Conservation (phyloP, 345 rosid species). For the Euphorbia lathyris region DNA sequence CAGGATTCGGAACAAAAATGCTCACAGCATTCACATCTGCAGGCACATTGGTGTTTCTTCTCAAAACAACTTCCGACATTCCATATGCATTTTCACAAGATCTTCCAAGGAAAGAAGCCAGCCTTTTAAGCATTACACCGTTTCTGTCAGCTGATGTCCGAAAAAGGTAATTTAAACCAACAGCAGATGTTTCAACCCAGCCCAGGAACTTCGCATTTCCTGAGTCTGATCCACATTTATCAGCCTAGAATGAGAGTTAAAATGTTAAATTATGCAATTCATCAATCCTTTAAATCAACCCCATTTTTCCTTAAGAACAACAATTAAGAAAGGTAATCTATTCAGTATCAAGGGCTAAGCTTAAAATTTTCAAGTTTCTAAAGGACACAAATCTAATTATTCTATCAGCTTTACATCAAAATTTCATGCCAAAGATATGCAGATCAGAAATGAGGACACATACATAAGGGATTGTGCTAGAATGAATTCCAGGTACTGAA, state of each 20-base stretch:
- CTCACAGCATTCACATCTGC: conserved; percentile 82
- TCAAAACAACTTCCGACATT: conserved; percentile 66
- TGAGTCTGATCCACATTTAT: conserved; percentile 24
- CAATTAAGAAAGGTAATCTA: background rate
- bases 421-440: background rate
- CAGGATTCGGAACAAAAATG: conserved; percentile 63
- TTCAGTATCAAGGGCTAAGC: background rate
- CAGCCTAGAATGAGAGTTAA: conserved; percentile 28
- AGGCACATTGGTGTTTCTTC: conserved; percentile 64
- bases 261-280: background rate
- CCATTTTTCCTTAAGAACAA: background rate
- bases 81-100: conserved; percentile 47
- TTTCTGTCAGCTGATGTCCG: conserved; percentile 51
- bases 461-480: conserved; percentile 39
- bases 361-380: conserved; percentile 1
- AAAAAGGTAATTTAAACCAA: conserved; percentile 82
- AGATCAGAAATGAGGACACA: conserved; percentile 26
- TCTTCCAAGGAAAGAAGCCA: conserved; percentile 63
- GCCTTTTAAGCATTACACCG: conserved; percentile 62
- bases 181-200: conserved; percentile 73
- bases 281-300: conserved; percentile 8
- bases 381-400: background rate
- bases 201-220: conserved; percentile 44
- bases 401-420: background rate
- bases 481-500: conserved; percentile 86